Evolutionary conservation across 2,329 filamentous ascomycete species (phyloP).

Genomic region (Falciphora oryzae): DNA sequence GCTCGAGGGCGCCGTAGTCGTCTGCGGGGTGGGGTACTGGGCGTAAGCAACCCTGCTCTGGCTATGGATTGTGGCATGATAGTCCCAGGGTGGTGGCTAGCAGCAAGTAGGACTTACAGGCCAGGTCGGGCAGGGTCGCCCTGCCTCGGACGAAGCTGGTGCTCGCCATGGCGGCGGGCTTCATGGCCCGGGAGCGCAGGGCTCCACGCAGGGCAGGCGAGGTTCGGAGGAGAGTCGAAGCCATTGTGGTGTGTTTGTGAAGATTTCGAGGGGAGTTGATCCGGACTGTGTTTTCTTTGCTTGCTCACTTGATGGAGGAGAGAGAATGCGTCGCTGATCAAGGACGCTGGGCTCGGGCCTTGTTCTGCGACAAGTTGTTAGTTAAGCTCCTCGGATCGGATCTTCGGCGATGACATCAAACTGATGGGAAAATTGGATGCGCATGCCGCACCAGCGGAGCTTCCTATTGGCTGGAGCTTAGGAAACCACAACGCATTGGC

Average conservation of each 20-base stretch:
- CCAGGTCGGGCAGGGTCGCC: conserved; percentile 88
- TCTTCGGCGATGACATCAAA: conserved; percentile 12
- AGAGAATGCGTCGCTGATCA: background rate
- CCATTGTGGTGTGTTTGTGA: conserved; percentile 48
- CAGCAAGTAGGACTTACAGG: conserved; percentile 33
- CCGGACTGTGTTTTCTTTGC: background rate
- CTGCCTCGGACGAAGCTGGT: conserved; percentile 79
- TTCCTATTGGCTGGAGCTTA: background rate
- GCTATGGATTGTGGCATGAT: no score
- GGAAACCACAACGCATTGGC: no score
- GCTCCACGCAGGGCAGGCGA: conserved; percentile 62
- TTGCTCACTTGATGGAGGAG: background rate
- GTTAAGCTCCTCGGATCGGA: background rate
- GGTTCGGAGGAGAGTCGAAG: conserved; percentile 68
- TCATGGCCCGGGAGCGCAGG: conserved; percentile 60
- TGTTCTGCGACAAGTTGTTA: background rate
- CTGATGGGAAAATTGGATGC: conserved; percentile 2
- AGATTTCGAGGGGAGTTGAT: background rate
- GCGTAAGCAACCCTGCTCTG: background rate
- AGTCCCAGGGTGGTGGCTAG: background rate
- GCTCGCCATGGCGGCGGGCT: conserved; percentile 60
- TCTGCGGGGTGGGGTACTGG: conserved; percentile 46
- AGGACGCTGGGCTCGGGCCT: background rate
- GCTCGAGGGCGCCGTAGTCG: conserved; percentile 93
- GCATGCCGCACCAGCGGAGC: background rate